A percentile compares a stretch with the other conserved stretches of the same genome.
Evolutionary conservation across 306 rosid species (phyloP).

Genomic region (Phaseolus lunatus): DNA sequence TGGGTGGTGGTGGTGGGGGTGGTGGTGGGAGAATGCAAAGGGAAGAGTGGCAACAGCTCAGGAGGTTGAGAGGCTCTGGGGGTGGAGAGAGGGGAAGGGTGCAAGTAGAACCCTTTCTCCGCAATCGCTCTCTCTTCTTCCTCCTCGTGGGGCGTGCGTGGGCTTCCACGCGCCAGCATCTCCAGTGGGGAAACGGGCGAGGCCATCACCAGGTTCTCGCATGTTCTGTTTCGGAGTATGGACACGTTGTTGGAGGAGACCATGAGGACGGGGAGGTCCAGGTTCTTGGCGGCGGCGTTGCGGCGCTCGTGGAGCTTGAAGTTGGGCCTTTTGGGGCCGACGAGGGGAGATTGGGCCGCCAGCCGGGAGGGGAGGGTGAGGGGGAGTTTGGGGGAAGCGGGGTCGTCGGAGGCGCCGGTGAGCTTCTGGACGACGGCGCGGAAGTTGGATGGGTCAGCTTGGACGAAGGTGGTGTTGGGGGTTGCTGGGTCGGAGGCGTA

Average conservation of each 20-base stretch:
- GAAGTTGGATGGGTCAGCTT: constrained; percentile 84
- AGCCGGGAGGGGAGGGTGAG: constrained; percentile 62
- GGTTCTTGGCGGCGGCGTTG: constrained; percentile 60
- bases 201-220: constrained; percentile 39
- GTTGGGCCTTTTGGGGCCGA: constrained; percentile 60
- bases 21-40: constrained; percentile 72
- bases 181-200: constrained; percentile 92
- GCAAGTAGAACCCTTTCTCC: constrained; percentile 79
- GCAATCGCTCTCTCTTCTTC: constrained; percentile 70
- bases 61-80: constrained; percentile 77
- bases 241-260: constrained; percentile 7
- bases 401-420: constrained; percentile 82
- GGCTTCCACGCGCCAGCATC: constrained; percentile 68
- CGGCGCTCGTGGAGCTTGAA: constrained; percentile 93
- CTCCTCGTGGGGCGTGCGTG: constrained; percentile 62
- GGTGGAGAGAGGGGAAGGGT: constrained; percentile 64
- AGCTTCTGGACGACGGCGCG: constrained; percentile 81
- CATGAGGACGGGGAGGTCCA: constrained; percentile 49
- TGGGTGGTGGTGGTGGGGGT: not conserved
- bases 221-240: not conserved
- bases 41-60: constrained; percentile 74
- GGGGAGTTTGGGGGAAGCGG: constrained; percentile 69
- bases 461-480: constrained; percentile 84
- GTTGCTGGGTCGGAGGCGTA: constrained; percentile 63
- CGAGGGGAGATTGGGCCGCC: constrained; percentile 1